Conservation (phyloP, 1,284 basidiomycete genomes). For the Sanghuangporus baumii region DNA sequence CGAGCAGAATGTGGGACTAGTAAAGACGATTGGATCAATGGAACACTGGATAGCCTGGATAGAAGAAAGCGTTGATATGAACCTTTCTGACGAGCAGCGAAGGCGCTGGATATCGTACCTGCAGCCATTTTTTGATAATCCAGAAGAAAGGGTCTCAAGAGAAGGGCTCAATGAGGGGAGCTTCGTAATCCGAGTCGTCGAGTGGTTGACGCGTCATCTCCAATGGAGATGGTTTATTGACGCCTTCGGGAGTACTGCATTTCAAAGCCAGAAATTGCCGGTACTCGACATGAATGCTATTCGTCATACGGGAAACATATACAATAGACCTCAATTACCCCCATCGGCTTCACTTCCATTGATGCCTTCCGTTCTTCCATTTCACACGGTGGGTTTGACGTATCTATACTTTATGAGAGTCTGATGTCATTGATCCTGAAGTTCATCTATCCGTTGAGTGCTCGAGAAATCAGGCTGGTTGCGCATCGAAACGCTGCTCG, state of each 20-base stretch:
- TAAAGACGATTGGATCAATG: conserved; percentile 30
- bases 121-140: conserved; percentile 30
- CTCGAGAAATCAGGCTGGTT: conserved; percentile 48
- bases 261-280: conserved; percentile 18
- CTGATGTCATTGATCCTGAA: conserved; percentile 21
- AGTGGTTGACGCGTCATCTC: conserved; percentile 42
- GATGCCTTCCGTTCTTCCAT: conserved; percentile 52
- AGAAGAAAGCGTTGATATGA: conserved; percentile 26
- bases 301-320: conserved; percentile 14
- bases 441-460: conserved; percentile 50
- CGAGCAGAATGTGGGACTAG: conserved; percentile 33
- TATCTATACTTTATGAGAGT: background rate
- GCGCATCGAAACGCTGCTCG: conserved; percentile 54
- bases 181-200: conserved; percentile 49
- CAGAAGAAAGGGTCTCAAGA: conserved; percentile 22
- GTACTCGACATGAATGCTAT: background rate
- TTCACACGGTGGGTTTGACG: conserved; percentile 41
- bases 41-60: conserved; percentile 44
- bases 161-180: conserved; percentile 40
- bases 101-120: conserved; percentile 36
- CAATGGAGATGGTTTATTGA: conserved; percentile 50
- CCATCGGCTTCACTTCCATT: conserved; percentile 35
- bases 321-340: conserved; percentile 26
- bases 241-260: conserved; percentile 29
- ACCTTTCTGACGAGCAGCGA: conserved; percentile 27